Percentiles rank a stretch among this genome's conserved stretches.
phyloP scores from a whole-genome alignment of 2,329 filamentous ascomycete species.

The Monosporascus sp. region DNA sequence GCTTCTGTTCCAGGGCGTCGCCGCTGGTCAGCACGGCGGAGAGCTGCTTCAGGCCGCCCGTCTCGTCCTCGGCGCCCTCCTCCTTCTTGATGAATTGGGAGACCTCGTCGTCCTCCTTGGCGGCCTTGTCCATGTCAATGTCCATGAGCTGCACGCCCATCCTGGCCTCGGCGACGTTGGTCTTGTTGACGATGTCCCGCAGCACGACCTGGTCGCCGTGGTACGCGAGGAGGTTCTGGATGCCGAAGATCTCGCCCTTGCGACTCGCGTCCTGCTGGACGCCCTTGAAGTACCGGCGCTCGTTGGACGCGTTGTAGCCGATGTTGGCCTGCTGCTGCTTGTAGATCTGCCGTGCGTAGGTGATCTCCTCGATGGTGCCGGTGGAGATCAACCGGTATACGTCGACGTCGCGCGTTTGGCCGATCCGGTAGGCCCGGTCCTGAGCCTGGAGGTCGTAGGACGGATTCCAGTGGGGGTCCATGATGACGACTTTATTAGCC shows the following conservation, averaged over 20 bases:
- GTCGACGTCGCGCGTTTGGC: slow-evolving; percentile 87
- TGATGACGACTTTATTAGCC: slow-evolving; percentile 95
- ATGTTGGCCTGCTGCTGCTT: slow-evolving; percentile 99
- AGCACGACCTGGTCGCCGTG: slow-evolving; percentile 74
- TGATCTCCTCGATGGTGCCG: slow-evolving; percentile 93
- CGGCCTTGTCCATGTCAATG: slow-evolving; percentile 62
- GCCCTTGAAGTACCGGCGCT: slow-evolving; percentile 91
- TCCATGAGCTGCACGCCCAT: slow-evolving; percentile 77
- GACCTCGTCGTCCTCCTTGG: slow-evolving; percentile 43
- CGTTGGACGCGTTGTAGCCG: slow-evolving; percentile 85
- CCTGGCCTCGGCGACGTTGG: slow-evolving; percentile 89
- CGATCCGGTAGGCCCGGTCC: slow-evolving; percentile 92
- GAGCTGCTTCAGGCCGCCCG: slow-evolving; percentile 67
- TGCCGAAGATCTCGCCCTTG: slow-evolving; percentile 90
- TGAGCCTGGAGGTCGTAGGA: slow-evolving; percentile 92
- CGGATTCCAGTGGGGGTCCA: slow-evolving; percentile 98
- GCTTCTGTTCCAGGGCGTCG: slow-evolving; percentile 18
- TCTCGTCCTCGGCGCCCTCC: slow-evolving; percentile 46
- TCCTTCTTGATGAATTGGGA: slow-evolving; percentile 39
- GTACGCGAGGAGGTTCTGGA: slow-evolving; percentile 81
- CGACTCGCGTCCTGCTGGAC: slow-evolving; percentile 78
- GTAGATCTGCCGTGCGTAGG: slow-evolving; percentile 96
- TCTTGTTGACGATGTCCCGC: slow-evolving; percentile 96
- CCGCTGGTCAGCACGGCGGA: slow-evolving; percentile 52
- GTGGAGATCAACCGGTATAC: slow-evolving; percentile 87